A percentile compares a stretch with the other conserved stretches of the same genome.
phyloP scores from a whole-genome alignment of 2,329 filamentous ascomycete genomes.

The Pestalotiopsis fici region DNA sequence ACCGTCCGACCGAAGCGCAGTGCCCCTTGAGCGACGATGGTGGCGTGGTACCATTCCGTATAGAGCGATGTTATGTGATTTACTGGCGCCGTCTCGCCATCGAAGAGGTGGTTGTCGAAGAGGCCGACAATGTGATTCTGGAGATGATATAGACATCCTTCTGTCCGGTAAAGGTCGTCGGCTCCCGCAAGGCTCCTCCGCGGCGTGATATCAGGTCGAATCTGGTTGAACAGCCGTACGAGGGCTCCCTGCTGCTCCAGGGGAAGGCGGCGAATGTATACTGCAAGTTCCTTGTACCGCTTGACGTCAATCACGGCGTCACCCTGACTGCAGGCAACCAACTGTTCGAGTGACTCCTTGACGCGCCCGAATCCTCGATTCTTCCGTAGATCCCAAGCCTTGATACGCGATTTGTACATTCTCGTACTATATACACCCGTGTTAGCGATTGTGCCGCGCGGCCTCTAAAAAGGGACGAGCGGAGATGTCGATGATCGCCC shows the following conservation, averaged over 20 bases:
- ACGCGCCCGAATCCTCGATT: neutral
- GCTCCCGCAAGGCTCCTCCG: neutral
- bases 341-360: neutral
- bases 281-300: neutral
- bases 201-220: neutral
- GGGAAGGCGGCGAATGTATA: neutral
- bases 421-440: neutral
- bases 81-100: neutral
- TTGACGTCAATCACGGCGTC: neutral
- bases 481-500: neutral
- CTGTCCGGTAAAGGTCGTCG: neutral
- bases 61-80: neutral
- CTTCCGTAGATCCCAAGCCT: neutral
- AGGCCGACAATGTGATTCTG: neutral
- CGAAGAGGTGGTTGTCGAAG: neutral
- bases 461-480: neutral
- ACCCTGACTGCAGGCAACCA: neutral
- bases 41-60: neutral
- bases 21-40: neutral
- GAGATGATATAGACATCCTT: neutral
- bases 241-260: neutral
- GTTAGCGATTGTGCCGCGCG: neutral
- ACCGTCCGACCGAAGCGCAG: neutral
- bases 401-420: neutral
- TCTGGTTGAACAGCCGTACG: neutral